Percentiles rank a stretch among this genome's conserved stretches.
Evolutionary conservation across 2,329 filamentous ascomycete genomes (phyloP).

Genomic region (Emmonsiellopsis sp.): DNA sequence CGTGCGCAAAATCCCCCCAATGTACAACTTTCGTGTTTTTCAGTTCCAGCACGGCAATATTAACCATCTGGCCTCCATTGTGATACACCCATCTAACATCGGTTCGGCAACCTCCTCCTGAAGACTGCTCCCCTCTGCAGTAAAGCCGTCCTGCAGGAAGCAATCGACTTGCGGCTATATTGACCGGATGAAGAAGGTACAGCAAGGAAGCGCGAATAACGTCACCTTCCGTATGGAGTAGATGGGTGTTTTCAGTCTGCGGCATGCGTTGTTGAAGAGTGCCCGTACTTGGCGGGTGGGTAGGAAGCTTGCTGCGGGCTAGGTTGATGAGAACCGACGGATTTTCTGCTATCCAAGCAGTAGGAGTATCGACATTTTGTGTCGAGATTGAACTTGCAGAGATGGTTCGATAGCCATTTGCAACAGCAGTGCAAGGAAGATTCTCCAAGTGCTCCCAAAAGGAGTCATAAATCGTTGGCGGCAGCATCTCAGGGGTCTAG

Average conservation of each 20-base stretch:
- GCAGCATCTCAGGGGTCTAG: not conserved
- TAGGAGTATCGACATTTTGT: not conserved
- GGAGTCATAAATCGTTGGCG: not conserved
- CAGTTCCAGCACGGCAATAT: not conserved
- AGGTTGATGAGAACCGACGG: no score
- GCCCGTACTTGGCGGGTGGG: not conserved
- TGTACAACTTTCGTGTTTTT: not conserved
- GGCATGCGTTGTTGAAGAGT: not conserved
- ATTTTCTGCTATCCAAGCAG: not conserved
- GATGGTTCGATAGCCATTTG: not conserved
- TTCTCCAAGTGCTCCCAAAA: not conserved
- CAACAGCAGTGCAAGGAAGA: not conserved
- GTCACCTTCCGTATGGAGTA: not conserved
- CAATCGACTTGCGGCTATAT: not conserved
- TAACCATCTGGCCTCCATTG: not conserved
- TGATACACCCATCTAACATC: not conserved
- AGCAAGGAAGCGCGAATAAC: not conserved
- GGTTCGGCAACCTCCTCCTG: not conserved
- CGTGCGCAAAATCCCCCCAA: not conserved
- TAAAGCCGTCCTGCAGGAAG: not conserved
- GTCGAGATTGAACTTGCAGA: conserved; percentile 1
- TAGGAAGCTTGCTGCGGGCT: not conserved
- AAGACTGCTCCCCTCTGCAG: not conserved
- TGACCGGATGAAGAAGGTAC: not conserved
- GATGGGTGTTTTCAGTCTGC: not conserved